phyloP scores from a whole-genome alignment of 108 stramenopile species.

The Schizochytrium sp. region DNA sequence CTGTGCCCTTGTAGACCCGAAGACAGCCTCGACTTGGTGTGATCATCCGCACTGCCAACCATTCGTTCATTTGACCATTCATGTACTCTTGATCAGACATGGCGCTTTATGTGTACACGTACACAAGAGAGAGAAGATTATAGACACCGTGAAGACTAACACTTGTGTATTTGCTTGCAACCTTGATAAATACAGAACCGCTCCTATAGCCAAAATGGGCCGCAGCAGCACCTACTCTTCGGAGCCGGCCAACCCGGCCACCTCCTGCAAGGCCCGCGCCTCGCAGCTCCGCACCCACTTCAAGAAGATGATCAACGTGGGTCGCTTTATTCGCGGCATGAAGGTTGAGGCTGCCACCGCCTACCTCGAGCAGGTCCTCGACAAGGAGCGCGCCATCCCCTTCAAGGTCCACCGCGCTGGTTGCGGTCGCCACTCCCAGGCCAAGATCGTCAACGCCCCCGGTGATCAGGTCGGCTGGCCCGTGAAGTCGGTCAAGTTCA shows the following conservation, averaged over 20 bases:
- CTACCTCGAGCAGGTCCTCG: slow-evolving; percentile 91
- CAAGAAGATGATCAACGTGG: slow-evolving; percentile 99
- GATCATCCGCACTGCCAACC: too few relatives aligned
- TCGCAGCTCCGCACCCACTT: slow-evolving; percentile 97
- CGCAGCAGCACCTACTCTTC: neutral
- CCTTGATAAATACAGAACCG: neutral
- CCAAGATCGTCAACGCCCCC: slow-evolving; percentile 88
- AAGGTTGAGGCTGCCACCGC: slow-evolving; percentile 86
- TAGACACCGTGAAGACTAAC: neutral
- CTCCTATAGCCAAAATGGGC: neutral
- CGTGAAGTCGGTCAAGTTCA: slow-evolving; percentile 94
- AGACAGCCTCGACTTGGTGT: too few relatives aligned
- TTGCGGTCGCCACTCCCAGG: slow-evolving; percentile 94
- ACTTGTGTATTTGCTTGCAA: neutral
- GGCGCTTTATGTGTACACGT: too few relatives aligned
- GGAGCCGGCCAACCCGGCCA: slow-evolving; percentile 57
- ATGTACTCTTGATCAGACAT: too few relatives aligned
- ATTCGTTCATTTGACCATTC: too few relatives aligned
- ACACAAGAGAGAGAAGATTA: too few relatives aligned
- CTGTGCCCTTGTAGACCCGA: too few relatives aligned
- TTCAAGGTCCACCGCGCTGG: slow-evolving; percentile 97
- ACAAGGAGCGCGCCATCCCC: slow-evolving; percentile 93
- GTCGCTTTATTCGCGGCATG: slow-evolving; percentile 94
- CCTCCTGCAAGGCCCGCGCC: slow-evolving; percentile 85
- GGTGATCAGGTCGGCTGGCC: slow-evolving; percentile 98